Evolutionary conservation across 2,329 filamentous ascomycete species (phyloP).

Genomic region (Herpotrichia juniperi): DNA sequence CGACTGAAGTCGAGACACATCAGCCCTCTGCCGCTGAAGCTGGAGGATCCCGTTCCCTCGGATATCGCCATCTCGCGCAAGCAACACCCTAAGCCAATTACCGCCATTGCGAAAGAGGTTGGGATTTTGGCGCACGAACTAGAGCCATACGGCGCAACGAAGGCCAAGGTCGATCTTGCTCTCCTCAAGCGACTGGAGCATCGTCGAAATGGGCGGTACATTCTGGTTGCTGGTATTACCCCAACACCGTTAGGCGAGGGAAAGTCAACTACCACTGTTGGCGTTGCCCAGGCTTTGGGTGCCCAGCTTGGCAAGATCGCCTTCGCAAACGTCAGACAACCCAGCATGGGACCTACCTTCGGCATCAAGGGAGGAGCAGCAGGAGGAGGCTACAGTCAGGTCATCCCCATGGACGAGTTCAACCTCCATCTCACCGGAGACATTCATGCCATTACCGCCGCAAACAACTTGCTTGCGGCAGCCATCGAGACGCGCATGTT

Average conservation of each 20-base stretch:
- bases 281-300: conserved; percentile 88
- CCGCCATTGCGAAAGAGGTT: conserved; percentile 80
- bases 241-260: conserved; percentile 96
- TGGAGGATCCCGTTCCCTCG: conserved; percentile 84
- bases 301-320: conserved; percentile 85
- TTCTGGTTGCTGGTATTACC: conserved; percentile 94
- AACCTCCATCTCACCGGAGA: conserved; percentile 97
- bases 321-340: conserved; percentile 96
- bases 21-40: conserved; percentile 80
- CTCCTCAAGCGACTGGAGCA: conserved; percentile 85
- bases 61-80: conserved; percentile 91
- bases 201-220: conserved; percentile 85
- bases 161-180: conserved; percentile 89
- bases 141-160: conserved; percentile 93
- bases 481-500: conserved; percentile 98
- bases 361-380: conserved; percentile 98
- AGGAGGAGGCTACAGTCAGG: conserved; percentile 96
- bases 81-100: conserved; percentile 92
- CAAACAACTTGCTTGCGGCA: conserved; percentile 95
- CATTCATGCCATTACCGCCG: conserved; percentile 95
- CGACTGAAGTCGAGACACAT: conserved; percentile 81
- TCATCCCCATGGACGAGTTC: conserved; percentile 99
- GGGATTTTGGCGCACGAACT: conserved; percentile 89
- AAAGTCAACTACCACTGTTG: conserved; percentile 98
- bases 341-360: conserved; percentile 96